phyloP scores from a whole-genome alignment of 1,284 basidiomycete species.

The Marasmius fiardii region DNA sequence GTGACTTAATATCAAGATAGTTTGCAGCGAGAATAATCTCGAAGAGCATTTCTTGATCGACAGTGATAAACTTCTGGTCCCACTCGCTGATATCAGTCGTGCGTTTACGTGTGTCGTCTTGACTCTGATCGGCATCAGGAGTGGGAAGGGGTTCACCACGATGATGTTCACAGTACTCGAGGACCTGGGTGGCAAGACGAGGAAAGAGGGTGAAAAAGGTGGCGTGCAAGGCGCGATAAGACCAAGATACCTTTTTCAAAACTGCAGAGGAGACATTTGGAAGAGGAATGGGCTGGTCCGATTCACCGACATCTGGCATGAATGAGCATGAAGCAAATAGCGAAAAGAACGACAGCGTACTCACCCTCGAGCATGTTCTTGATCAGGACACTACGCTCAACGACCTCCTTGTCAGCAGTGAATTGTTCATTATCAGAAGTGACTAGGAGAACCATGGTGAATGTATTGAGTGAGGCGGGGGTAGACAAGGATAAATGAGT shows the following conservation, averaged over 20 bases:
- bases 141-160: constrained; percentile 94
- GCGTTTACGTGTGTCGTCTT: constrained; percentile 95
- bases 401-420: constrained; percentile 91
- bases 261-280: constrained; percentile 97
- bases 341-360: constrained; percentile 23
- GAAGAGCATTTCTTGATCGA: constrained; percentile 97
- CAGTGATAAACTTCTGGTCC: constrained; percentile 98
- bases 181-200: constrained; percentile 56
- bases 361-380: constrained; percentile 99
- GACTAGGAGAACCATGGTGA: constrained; percentile 71
- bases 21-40: constrained; percentile 99
- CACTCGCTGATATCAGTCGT: constrained; percentile 98
- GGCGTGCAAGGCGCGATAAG: neutral
- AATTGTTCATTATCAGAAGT: constrained; percentile 98
- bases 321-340: constrained; percentile 13
- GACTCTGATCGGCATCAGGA: constrained; percentile 73
- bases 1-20: constrained; percentile 99
- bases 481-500: neutral
- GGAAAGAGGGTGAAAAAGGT: neutral
- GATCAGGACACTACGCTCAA: constrained; percentile 93
- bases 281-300: constrained; percentile 91
- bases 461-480: constrained; percentile 1
- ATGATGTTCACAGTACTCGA: constrained; percentile 99
- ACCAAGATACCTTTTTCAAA: constrained; percentile 78
- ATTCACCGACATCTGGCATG: constrained; percentile 83